These are phyloP conservation scores for Zygosaccharomyces sapae DNA, from an alignment of 1,139 yeast species.

Conservation along the genomic window DNA sequence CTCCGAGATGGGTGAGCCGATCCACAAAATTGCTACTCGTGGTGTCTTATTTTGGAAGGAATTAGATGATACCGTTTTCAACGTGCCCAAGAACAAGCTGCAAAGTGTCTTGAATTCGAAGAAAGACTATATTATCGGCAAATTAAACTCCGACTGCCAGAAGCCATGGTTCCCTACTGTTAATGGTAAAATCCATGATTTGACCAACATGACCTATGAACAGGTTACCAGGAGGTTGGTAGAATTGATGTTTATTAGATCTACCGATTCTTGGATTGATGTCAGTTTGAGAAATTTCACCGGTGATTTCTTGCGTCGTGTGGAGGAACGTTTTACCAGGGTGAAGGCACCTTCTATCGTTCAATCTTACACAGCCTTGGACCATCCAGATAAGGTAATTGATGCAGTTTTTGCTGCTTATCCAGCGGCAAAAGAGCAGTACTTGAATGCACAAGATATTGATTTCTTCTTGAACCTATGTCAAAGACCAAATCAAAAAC, in stretches of 20 bases:
- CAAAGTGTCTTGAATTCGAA: slow-evolving; percentile 76
- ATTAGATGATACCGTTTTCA: slow-evolving; percentile 88
- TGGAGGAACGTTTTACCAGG: slow-evolving; percentile 90
- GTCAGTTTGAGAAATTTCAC: slow-evolving; percentile 76
- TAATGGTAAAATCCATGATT: slow-evolving; percentile 74
- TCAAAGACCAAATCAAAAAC: slow-evolving; percentile 83
- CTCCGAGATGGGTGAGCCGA: slow-evolving; percentile 99
- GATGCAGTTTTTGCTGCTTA: slow-evolving; percentile 60
- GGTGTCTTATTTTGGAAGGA: slow-evolving; percentile 97
- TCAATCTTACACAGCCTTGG: slow-evolving; percentile 67
- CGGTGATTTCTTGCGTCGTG: slow-evolving; percentile 84
- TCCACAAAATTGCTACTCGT: slow-evolving; percentile 96
- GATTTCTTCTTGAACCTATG: slow-evolving; percentile 87
- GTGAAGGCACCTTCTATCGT: slow-evolving; percentile 57
- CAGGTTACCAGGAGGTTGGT: slow-evolving; percentile 86
- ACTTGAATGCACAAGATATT: slow-evolving; percentile 91
- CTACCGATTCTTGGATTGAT: slow-evolving; percentile 86
- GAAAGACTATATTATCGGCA: slow-evolving; percentile 79
- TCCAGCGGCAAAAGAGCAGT: slow-evolving; percentile 72
- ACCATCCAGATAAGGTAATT: slow-evolving; percentile 59
- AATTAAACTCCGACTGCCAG: slow-evolving; percentile 90
- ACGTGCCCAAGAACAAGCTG: slow-evolving; percentile 84
- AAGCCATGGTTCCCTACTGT: slow-evolving; percentile 87
- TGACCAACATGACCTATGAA: slow-evolving; percentile 92
- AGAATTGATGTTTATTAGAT: slow-evolving; percentile 81